Base-by-base conservation (phyloP, 202 grass and related monocot genomes). In the Panicum hallii region DNA sequence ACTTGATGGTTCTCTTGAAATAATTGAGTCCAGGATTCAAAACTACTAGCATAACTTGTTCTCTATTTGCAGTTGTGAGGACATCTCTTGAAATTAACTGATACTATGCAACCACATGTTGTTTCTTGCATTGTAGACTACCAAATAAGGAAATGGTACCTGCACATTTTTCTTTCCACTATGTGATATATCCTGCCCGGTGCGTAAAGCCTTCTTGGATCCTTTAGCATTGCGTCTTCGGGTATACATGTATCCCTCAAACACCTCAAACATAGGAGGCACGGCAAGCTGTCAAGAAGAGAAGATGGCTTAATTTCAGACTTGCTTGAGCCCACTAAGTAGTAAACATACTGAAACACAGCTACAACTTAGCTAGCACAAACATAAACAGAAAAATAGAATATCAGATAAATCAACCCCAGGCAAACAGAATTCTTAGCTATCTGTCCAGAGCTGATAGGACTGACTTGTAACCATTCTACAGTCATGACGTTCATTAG, bases 141-240 rank as follows among this genome's bases (percentile, higher is more conserved):
- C 32, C 2, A 82, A 8, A 72, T 38, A 32, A 72, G 45, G 52
- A 53, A 78, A 69, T 9, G 11, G 12, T 89, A 98, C 93, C 93
- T 92, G 81, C 91, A 94, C 56, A 87, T 83, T 92, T 89, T 94
- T 77, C 96, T 90, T 67, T 98, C 93, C 10, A 95, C 96, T 55
- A 98, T 95, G 78, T 98, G 96, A 86, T 95, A 98, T 73, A 95
- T 89, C 54, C 93, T 91, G 63, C 96, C 96, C 50, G 89, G 96
- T 38, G 91, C 96, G 82, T 98, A 98, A 58, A 98, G 96, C 66
- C 93, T 93, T 84, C 96, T 95, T 84, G 96, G 93, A 89, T 98
- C 96, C 69, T 87, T 94, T 80, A 98, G 60, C 82, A 94, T 72
- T 8, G 77, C 88, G 6, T 98, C 89, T 94, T 95, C 93, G 16